phyloP scores from a whole-genome alignment of 495 filamentous ascomycete genomes.

The Parathielavia appendiculata region DNA sequence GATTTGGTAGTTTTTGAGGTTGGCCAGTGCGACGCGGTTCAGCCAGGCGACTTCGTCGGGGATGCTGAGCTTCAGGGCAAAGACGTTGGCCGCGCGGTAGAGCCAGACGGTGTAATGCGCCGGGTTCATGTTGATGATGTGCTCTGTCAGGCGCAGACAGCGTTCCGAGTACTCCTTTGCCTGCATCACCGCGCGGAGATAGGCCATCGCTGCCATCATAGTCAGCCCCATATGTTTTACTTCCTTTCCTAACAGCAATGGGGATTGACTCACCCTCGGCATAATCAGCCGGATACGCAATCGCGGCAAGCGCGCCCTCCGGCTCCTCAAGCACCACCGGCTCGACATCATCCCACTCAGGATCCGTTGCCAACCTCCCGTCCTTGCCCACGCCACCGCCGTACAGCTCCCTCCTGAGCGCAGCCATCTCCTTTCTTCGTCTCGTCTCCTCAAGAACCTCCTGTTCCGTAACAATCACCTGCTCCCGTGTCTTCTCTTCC shows the following conservation, averaged over 20 bases:
- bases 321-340: slow-evolving; percentile 85
- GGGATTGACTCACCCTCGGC: slow-evolving; percentile 60
- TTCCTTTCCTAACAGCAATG: not conserved
- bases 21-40: slow-evolving; percentile 69
- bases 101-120: slow-evolving; percentile 99
- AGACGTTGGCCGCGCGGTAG: slow-evolving; percentile 75
- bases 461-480: slow-evolving; percentile 30
- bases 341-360: slow-evolving; percentile 74
- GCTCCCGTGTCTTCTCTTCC: slow-evolving; percentile 19
- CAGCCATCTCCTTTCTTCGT: slow-evolving; percentile 42
- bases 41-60: slow-evolving; percentile 75
- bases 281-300: slow-evolving; percentile 83
- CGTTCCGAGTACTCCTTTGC: slow-evolving; percentile 75
- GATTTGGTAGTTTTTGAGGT: slow-evolving; percentile 98
- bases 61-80: slow-evolving; percentile 61
- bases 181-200: slow-evolving; percentile 91
- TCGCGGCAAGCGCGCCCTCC: slow-evolving; percentile 71
- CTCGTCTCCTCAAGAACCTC: slow-evolving; percentile 44
- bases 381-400: slow-evolving; percentile 33
- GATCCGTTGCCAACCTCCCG: slow-evolving; percentile 57
- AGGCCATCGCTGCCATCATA: slow-evolving; percentile 52
- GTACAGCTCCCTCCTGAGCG: slow-evolving; percentile 38
- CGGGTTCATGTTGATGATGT: slow-evolving; percentile 87
- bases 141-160: slow-evolving; percentile 74
- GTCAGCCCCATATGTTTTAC: slow-evolving; percentile 1